phyloP scores from a whole-genome alignment of 2,329 filamentous ascomycete genomes.

The Calycina herbarum region DNA sequence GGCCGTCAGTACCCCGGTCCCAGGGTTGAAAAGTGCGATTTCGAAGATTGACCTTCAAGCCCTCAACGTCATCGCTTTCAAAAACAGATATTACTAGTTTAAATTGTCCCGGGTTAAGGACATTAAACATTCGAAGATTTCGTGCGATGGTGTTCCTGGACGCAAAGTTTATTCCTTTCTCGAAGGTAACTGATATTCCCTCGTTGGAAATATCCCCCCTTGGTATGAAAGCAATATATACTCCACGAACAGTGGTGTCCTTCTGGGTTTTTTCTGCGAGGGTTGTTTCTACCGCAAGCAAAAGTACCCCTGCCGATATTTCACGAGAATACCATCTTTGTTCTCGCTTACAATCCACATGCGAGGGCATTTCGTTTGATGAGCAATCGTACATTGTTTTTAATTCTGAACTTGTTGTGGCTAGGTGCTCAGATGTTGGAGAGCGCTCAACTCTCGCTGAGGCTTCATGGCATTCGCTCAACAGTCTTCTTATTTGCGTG shows the following conservation, averaged over 20 bases:
- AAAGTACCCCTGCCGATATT: not conserved
- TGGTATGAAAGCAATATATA: not conserved
- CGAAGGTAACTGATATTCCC: not conserved
- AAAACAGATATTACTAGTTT: not conserved
- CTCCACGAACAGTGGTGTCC: not conserved
- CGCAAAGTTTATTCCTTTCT: not conserved
- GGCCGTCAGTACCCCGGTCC: not conserved
- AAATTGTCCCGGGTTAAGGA: not conserved
- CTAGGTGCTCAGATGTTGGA: not conserved
- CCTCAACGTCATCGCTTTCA: not conserved
- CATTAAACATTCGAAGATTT: not conserved
- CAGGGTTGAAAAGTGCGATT: not conserved
- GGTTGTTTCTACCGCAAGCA: not conserved
- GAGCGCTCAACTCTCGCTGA: not conserved
- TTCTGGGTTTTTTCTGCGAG: too few species aligned
- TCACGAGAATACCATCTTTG: not conserved
- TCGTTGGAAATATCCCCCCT: not conserved
- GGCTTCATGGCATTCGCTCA: not conserved
- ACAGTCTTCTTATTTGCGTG: not conserved
- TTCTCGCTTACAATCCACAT: not conserved
- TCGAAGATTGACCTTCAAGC: not conserved
- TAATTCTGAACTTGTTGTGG: not conserved
- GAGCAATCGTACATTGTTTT: not conserved
- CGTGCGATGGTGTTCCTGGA: not conserved
- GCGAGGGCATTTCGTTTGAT: not conserved